Evolutionary conservation across 768 basidiomycete species (phyloP).

Genomic region (Tylopilus rubrobrunneus): DNA sequence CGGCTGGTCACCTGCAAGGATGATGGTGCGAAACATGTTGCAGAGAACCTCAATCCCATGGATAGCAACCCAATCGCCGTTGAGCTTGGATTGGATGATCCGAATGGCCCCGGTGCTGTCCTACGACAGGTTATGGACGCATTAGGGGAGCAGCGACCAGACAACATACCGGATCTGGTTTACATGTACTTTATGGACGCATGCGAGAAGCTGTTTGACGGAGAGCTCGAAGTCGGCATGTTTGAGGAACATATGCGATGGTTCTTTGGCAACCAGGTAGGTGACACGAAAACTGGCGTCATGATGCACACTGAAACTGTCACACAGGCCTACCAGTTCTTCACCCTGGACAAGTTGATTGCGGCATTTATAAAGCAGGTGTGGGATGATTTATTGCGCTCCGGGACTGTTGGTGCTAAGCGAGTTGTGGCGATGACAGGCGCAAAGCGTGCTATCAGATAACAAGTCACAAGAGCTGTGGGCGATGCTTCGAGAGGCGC

Average conservation of each 20-base stretch:
- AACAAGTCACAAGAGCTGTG: constrained; percentile 84
- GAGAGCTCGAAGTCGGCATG: constrained; percentile 84
- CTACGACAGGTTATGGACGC: constrained; percentile 63
- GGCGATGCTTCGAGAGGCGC: constrained; percentile 65
- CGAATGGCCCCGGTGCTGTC: constrained; percentile 66
- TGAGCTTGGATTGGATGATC: constrained; percentile 81
- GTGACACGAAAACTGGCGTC: constrained; percentile 8
- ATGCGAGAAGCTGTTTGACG: constrained; percentile 91
- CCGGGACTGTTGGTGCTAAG: not conserved
- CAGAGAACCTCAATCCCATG: constrained; percentile 59
- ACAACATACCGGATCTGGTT: constrained; percentile 58
- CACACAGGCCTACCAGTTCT: constrained; percentile 82
- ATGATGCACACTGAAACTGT: constrained; percentile 14
- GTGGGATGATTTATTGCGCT: constrained; percentile 1
- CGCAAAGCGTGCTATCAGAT: constrained; percentile 82
- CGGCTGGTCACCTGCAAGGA: constrained; percentile 84
- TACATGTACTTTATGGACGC: constrained; percentile 88
- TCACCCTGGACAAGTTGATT: constrained; percentile 92
- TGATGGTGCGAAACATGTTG: constrained; percentile 67
- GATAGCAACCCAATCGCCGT: constrained; percentile 79
- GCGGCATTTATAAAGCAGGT: constrained; percentile 91
- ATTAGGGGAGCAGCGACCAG: constrained; percentile 46
- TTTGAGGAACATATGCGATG: constrained; percentile 96
- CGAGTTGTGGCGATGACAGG: constrained; percentile 41
- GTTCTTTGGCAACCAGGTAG: constrained; percentile 86